Conservation (phyloP, 352 stramenopile genomes). For the Pythium folliculosum region DNA sequence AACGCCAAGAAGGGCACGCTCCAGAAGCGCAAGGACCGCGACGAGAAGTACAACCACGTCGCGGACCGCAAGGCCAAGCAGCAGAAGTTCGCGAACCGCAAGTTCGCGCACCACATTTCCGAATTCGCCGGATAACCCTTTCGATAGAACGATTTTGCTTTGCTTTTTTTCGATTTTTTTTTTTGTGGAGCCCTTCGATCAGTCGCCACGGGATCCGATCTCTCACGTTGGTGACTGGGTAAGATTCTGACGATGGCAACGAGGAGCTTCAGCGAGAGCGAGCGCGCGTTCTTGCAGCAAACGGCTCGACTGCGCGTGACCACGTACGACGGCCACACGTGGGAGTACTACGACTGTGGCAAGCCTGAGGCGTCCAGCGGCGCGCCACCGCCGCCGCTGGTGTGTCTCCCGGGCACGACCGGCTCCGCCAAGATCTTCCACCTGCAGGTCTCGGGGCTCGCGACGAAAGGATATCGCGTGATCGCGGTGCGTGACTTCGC, state of each 20-base stretch:
- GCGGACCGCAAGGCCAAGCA: slow-evolving; percentile 64
- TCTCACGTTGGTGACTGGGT: not conserved
- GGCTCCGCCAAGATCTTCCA: slow-evolving; percentile 63
- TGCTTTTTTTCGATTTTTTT: slow-evolving; percentile 6
- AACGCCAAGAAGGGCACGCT: slow-evolving; percentile 81
- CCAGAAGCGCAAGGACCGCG: slow-evolving; percentile 79
- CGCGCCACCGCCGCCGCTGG: slow-evolving; percentile 34
- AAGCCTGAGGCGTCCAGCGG: slow-evolving; percentile 26
- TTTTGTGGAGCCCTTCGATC: not conserved
- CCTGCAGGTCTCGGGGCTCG: slow-evolving; percentile 48
- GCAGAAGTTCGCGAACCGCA: slow-evolving; percentile 57
- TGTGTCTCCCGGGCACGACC: slow-evolving; percentile 66
- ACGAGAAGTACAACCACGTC: slow-evolving; percentile 67
- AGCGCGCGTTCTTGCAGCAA: slow-evolving; percentile 59
- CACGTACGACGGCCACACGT: slow-evolving; percentile 77
- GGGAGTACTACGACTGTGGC: slow-evolving; percentile 77
- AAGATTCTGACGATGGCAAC: not conserved
- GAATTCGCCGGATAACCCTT: slow-evolving; percentile 68
- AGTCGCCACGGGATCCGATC: not conserved
- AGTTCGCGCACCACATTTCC: slow-evolving; percentile 71
- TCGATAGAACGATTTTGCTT: not conserved
- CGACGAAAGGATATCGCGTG: slow-evolving; percentile 63
- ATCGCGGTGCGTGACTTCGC: slow-evolving; percentile 50
- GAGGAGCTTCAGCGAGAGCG: slow-evolving; percentile 28
- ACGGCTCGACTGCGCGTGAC: slow-evolving; percentile 68